These are phyloP conservation scores for Trametes pubescens DNA, from an alignment of 1,284 basidiomycete genomes.

Conservation along the genomic window DNA sequence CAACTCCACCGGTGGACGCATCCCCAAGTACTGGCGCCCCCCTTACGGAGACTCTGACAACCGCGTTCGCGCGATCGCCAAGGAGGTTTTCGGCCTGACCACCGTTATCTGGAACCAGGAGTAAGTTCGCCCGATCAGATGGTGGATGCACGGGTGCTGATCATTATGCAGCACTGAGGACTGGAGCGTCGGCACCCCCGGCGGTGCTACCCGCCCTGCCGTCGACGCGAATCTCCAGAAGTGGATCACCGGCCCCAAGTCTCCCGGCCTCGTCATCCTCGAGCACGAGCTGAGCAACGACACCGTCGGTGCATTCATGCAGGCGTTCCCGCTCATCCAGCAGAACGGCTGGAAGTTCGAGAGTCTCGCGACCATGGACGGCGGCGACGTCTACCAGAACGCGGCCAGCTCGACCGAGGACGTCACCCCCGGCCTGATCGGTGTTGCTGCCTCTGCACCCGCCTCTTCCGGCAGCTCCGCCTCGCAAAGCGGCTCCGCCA, in stretches of 20 bases:
- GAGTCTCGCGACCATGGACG: slow-evolving; percentile 61
- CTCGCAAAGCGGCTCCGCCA: slow-evolving; percentile 8
- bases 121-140: slow-evolving; percentile 49
- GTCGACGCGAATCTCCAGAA: slow-evolving; percentile 57
- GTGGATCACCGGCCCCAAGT: slow-evolving; percentile 72
- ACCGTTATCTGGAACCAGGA: slow-evolving; percentile 86
- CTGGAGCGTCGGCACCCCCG: slow-evolving; percentile 61
- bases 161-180: slow-evolving; percentile 62
- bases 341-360: slow-evolving; percentile 71
- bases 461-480: slow-evolving; percentile 10
- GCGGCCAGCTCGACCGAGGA: slow-evolving; percentile 25
- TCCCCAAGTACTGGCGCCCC: slow-evolving; percentile 80
- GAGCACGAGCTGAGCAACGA: slow-evolving; percentile 82
- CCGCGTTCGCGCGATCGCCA: slow-evolving; percentile 77
- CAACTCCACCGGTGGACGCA: slow-evolving; percentile 78
- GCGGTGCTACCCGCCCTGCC: slow-evolving; percentile 51
- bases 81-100: slow-evolving; percentile 72
- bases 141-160: background rate
- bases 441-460: slow-evolving; percentile 13
- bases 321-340: slow-evolving; percentile 69
- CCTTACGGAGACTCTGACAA: slow-evolving; percentile 82
- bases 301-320: slow-evolving; percentile 75
- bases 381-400: slow-evolving; percentile 64
- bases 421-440: slow-evolving; percentile 31
- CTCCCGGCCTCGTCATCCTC: slow-evolving; percentile 80